A percentile compares a stretch with the other conserved stretches of the same genome.
phyloP scores from a whole-genome alignment of 768 basidiomycete genomes.

The Gloeopeniophorella convolvens region DNA sequence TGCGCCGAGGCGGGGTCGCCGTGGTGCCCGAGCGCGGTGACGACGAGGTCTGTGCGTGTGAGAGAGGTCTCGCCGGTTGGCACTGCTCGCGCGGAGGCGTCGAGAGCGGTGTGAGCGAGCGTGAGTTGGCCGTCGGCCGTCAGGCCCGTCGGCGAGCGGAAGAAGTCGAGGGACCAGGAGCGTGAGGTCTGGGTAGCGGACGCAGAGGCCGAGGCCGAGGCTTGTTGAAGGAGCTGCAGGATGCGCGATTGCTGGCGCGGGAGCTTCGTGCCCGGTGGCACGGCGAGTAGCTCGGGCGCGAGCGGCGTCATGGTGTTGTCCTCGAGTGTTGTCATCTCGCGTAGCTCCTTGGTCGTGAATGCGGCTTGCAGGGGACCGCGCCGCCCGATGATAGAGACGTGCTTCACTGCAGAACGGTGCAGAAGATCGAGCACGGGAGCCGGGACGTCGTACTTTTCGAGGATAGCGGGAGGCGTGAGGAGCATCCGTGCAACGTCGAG shows the following conservation, averaged over 20 bases:
- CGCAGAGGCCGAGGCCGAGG: constrained; percentile 34
- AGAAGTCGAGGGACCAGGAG: constrained; percentile 80
- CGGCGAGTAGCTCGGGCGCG: constrained; percentile 36
- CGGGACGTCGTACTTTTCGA: constrained; percentile 76
- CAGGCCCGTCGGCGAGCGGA: constrained; percentile 58
- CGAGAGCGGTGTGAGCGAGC: constrained; percentile 55
- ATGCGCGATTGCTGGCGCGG: constrained; percentile 62
- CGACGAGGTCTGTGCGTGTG: constrained; percentile 65
- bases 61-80: constrained; percentile 49
- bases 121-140: constrained; percentile 32
- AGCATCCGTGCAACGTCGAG: constrained; percentile 89
- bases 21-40: constrained; percentile 85
- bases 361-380: constrained; percentile 86
- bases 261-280: constrained; percentile 31
- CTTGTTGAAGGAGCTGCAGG: constrained; percentile 59
- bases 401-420: constrained; percentile 51
- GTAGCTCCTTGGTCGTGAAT: constrained; percentile 88
- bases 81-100: constrained; percentile 43
- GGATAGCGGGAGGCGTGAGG: constrained; percentile 56
- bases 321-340: constrained; percentile 66
- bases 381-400: constrained; percentile 78
- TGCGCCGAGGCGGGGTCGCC: constrained; percentile 54
- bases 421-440: constrained; percentile 64
- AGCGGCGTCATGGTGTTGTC: constrained; percentile 66
- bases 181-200: constrained; percentile 41